These are phyloP conservation scores for Mycothermus thermophilus DNA, from an alignment of 495 filamentous ascomycete species.

Conservation along the genomic window DNA sequence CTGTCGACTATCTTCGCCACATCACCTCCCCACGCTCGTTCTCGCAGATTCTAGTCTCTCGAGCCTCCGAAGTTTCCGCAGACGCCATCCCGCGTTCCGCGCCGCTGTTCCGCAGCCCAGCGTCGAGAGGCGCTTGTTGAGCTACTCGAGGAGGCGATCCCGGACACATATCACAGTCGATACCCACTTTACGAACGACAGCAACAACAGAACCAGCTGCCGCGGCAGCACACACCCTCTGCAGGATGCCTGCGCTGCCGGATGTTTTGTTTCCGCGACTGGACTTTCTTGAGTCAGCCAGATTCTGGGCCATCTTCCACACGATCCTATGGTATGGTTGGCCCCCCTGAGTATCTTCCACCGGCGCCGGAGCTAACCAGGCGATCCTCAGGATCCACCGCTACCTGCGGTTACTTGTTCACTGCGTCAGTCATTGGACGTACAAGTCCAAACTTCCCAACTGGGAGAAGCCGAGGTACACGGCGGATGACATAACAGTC, in stretches of 20 bases:
- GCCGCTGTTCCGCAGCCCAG: background rate
- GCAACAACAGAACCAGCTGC: too few species aligned
- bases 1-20: constrained; percentile 5
- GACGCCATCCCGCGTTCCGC: background rate
- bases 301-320: constrained; percentile 23
- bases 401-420: constrained; percentile 40
- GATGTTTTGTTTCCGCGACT: constrained; percentile 23
- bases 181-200: too few species aligned
- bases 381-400: constrained; percentile 41
- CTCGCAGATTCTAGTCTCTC: too few species aligned
- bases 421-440: constrained; percentile 36
- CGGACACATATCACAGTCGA: too few species aligned
- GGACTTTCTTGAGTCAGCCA: constrained; percentile 26
- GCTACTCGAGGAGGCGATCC: background rate
- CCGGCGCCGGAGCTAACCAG: too few species aligned
- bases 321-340: constrained; percentile 29
- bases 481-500: constrained; percentile 40
- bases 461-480: constrained; percentile 30
- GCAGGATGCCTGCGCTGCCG: constrained; percentile 20
- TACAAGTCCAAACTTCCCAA: constrained; percentile 34
- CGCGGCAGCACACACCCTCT: background rate
- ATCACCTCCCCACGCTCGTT: constrained; percentile 6
- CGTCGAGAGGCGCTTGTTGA: constrained; percentile 3
- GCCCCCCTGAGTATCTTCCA: too few species aligned
- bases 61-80: background rate